phyloP scores from a whole-genome alignment of 495 filamentous ascomycete species.

The Penicillium soppii region DNA sequence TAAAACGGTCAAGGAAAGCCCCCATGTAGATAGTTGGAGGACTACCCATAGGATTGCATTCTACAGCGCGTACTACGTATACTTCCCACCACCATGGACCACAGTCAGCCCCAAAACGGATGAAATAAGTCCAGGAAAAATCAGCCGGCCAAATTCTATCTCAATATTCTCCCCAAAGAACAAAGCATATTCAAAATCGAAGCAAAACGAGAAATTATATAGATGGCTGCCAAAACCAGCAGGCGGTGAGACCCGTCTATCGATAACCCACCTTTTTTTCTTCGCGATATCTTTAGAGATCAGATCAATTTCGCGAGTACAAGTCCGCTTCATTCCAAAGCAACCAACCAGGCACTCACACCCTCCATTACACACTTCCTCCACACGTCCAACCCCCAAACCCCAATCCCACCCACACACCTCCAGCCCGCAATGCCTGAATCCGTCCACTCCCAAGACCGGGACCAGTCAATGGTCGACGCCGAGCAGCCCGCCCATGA shows the following conservation, averaged over 20 bases:
- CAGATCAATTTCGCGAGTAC: conserved; percentile 11
- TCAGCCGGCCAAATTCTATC: too few species aligned
- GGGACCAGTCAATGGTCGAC: conserved; percentile 57
- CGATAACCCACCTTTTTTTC: conserved; percentile 36
- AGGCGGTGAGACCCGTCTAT: conserved; percentile 29
- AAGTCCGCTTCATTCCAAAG: too few species aligned
- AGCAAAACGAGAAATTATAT: neutral
- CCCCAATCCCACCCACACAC: neutral
- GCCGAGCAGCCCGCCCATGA: conserved; percentile 34
- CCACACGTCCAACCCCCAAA: neutral
- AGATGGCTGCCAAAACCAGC: conserved; percentile 2
- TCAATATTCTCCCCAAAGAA: neutral
- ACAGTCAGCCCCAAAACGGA: too few species aligned
- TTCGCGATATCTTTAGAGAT: conserved; percentile 14
- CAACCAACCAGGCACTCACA: too few species aligned
- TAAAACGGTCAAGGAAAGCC: too few species aligned
- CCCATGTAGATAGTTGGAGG: too few species aligned
- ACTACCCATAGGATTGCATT: too few species aligned
- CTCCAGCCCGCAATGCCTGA: conserved; percentile 31
- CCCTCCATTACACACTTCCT: neutral
- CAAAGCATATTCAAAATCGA: neutral
- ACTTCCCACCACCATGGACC: too few species aligned
- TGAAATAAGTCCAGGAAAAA: too few species aligned
- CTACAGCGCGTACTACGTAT: too few species aligned
- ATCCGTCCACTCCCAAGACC: conserved; percentile 43